Evolutionary conservation across 345 rosid genomes (phyloP), one percentile per base, ranked within the genome.

Genomic region (Gossypium ekmanianum): DNA sequence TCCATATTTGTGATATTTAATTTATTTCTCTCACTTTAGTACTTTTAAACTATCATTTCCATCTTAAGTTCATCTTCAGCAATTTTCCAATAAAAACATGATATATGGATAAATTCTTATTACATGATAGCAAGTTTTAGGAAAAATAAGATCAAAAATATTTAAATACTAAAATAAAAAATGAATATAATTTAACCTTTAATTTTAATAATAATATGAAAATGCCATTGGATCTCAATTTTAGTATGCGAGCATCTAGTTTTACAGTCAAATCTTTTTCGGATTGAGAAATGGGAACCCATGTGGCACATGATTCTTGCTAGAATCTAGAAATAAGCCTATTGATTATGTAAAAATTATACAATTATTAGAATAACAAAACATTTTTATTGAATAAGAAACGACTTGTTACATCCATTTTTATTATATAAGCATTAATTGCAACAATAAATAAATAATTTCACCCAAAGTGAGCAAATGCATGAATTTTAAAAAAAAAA

Each of bases 291-390:
- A 58, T n/a, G 34, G 59, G 34, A 2, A 55, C 61, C 66, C 72
- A 64, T 50, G 72, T 61, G 70, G 44, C 79, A 50, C 68, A 24
- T 68, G 74, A 74, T 51, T 48, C 47, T 48, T n/a, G 51, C 61
- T 20, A 20, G 61, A 57, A 57, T 20, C 11, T 45, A 26, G 27
- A 16, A 50, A 34, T 11, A 13, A 63, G 48, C 61, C 26, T 47
- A 29, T 34, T 5, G 41, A 54, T n/a, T n/a, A 17, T 8, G 57
- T 52, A 17, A 52, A 20, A 54, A 17, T n/a, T 7, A 13, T 55
- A 18, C 20, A 55, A 54, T 54, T 55, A 16, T 51, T 51, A 51
- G n/a, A 13, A 1, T 54, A 54, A 54, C 9, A 54, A 54, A 54
- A n/a, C 8, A 54, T 54, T 54, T 54, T 54, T 54, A n/a, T n/a